phyloP scores from a whole-genome alignment of 177 flowering plant genomes.

The Vitis hybrid region DNA sequence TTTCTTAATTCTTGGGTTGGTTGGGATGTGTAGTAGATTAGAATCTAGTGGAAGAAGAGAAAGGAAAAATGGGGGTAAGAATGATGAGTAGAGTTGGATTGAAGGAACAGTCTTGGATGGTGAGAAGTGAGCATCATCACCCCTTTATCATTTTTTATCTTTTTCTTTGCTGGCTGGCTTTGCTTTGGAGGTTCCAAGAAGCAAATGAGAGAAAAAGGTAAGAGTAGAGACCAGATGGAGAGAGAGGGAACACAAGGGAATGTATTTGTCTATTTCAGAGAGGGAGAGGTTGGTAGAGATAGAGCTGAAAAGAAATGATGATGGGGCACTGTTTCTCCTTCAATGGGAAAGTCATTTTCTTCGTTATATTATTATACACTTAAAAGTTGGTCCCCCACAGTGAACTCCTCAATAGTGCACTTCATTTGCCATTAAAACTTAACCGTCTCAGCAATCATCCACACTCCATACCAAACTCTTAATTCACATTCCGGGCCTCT shows the following conservation, averaged over 20 bases:
- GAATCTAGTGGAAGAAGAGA: not conserved
- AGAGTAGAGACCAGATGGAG: not conserved
- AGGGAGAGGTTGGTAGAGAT: not conserved
- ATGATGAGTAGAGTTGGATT: constrained; percentile 56
- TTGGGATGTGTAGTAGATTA: not conserved
- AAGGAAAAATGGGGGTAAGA: constrained; percentile 1
- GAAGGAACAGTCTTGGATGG: constrained; percentile 54
- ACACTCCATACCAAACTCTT: not conserved
- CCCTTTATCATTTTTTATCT: not conserved
- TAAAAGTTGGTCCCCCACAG: too few relatives aligned
- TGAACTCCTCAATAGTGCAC: too few relatives aligned
- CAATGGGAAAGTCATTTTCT: not conserved
- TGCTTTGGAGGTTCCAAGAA: constrained; percentile 20
- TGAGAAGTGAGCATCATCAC: constrained; percentile 47
- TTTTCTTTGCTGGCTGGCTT: constrained; percentile 7
- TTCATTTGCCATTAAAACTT: too few relatives aligned
- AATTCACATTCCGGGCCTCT: too few relatives aligned
- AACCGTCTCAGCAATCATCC: not conserved
- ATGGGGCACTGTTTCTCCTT: not conserved
- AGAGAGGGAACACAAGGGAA: not conserved
- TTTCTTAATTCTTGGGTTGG: not conserved
- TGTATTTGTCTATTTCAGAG: not conserved
- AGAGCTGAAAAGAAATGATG: not conserved
- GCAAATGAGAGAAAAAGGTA: constrained; percentile 13
- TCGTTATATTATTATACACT: too few relatives aligned